Percentiles rank a stretch among this genome's conserved stretches.
Evolutionary conservation across 768 basidiomycete genomes (phyloP).

Genomic region (Termitomyces sp.): DNA sequence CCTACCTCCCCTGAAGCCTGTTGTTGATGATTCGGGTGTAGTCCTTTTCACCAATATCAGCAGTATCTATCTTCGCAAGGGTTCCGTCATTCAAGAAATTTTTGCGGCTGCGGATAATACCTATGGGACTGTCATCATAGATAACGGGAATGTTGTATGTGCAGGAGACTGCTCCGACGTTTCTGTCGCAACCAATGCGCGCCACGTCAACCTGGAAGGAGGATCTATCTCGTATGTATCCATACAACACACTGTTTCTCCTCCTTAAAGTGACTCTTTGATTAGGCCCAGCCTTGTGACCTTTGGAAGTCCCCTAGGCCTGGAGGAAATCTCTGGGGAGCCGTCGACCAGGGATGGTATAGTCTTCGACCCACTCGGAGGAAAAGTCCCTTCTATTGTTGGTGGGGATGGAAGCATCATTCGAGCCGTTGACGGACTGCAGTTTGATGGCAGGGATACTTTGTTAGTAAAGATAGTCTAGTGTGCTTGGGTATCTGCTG

Average conservation of each 20-base stretch:
- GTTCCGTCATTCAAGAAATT: conserved; percentile 23
- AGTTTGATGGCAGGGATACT: conserved; percentile 62
- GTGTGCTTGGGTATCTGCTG: not conserved
- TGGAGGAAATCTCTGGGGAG: conserved; percentile 65
- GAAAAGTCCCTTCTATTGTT: conserved; percentile 40
- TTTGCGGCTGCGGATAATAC: conserved; percentile 14
- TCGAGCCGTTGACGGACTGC: conserved; percentile 64
- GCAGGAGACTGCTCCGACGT: conserved; percentile 23
- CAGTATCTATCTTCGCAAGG: conserved; percentile 32
- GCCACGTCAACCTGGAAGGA: conserved; percentile 57
- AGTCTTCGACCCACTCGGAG: conserved; percentile 46
- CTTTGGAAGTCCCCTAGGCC: conserved; percentile 67
- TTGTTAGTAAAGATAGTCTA: conserved; percentile 40
- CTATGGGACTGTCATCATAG: conserved; percentile 30
- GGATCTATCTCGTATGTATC: conserved; percentile 46
- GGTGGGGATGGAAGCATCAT: conserved; percentile 46
- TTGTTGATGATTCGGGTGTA: conserved; percentile 18
- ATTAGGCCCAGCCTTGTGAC: conserved; percentile 52
- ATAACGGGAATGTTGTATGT: conserved; percentile 48
- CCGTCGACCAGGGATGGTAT: conserved; percentile 65
- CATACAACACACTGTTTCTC: not conserved
- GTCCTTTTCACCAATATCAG: conserved; percentile 64
- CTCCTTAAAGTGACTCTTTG: not conserved
- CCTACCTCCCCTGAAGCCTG: conserved; percentile 60
- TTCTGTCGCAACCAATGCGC: conserved; percentile 12